Evolutionary conservation across 805 yeast genomes (phyloP), one percentile per base, ranked within the genome.

Genomic region (Wickerhamiella siamensis): DNA sequence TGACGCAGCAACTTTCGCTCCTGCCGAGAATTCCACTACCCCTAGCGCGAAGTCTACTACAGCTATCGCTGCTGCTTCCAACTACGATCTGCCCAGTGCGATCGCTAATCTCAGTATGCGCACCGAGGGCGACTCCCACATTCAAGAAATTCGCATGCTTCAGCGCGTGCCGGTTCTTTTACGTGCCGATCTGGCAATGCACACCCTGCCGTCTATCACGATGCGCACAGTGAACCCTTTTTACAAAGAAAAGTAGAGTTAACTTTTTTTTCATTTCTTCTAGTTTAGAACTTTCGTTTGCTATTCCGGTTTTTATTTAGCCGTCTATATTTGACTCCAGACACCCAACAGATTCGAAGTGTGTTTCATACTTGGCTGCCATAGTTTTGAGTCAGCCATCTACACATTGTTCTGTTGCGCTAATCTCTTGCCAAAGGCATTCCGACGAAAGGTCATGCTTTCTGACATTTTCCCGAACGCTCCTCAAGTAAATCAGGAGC

Each of bases 171-270:
- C 97, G 8, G 76, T 88, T 26, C 65, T 88, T 46, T 33, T 49
- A n/a, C 43, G 49, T 4, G 84, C 95, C 0, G 97, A 87, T 58
- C 75, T 86, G 40, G 96, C 95, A 39, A 84, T 84, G 87, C 88
- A 95, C 2, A 67, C 88, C 41, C 43, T 51, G 31, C 98, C 98
- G 15, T 88, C 96, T 59, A 70, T 88, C 52, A 83, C 95, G 3
- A 95, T 91, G 14, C 73, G 95, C 53, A 81, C 88, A 5, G 66
- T 87, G 55, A 88, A 88, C 54, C 98, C 98, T 26, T 88, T 87
- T 41, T 34, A 31, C 15, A 16, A 31, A 14, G 33, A 24, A 24
- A 24, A 24, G 29, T 24, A 24, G 29, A 24, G 10, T 6, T 24
- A 8, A 8, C 6, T 8, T 24, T 24, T 24, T 6, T 12, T 24